Conservation (phyloP, 805 yeast genomes). For the Torulaspora indica region DNA sequence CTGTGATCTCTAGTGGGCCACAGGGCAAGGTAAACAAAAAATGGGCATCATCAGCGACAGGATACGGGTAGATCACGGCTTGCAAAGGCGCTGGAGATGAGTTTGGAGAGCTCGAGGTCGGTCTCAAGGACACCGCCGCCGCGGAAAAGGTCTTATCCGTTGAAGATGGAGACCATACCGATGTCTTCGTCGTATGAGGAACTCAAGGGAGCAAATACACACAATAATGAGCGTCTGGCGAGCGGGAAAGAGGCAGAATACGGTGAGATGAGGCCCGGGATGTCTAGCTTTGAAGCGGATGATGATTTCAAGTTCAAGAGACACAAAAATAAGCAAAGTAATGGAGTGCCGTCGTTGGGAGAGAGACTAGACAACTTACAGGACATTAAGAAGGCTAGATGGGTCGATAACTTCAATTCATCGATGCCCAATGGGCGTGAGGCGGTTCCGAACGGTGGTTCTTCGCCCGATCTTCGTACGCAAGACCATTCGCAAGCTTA, state of each 20-base stretch:
- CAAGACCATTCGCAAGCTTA: neutral
- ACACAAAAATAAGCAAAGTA: slow-evolving; percentile 24
- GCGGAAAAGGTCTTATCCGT: slow-evolving; percentile 22
- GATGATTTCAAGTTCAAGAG: slow-evolving; percentile 34
- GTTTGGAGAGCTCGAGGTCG: slow-evolving; percentile 11
- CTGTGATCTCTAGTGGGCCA: neutral
- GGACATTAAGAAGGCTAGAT: slow-evolving; percentile 28
- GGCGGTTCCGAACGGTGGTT: neutral
- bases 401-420: slow-evolving; percentile 35
- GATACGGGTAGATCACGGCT: neutral
- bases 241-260: slow-evolving; percentile 6
- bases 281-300: slow-evolving; percentile 26
- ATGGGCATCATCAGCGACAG: neutral
- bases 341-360: slow-evolving; percentile 30
- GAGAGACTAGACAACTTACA: slow-evolving; percentile 32
- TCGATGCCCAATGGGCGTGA: slow-evolving; percentile 17
- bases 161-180: slow-evolving; percentile 28
- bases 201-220: slow-evolving; percentile 4
- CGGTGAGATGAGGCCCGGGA: slow-evolving; percentile 4
- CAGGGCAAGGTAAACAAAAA: slow-evolving; percentile 4
- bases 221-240: slow-evolving; percentile 1
- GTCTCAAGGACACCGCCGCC: slow-evolving; percentile 8
- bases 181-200: slow-evolving; percentile 10
- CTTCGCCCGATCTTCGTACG: slow-evolving; percentile 2
- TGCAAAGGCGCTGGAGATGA: slow-evolving; percentile 5